These are phyloP conservation scores for Penicillium frequentans DNA, from an alignment of 2,329 filamentous ascomycete genomes.

Conservation along the genomic window DNA sequence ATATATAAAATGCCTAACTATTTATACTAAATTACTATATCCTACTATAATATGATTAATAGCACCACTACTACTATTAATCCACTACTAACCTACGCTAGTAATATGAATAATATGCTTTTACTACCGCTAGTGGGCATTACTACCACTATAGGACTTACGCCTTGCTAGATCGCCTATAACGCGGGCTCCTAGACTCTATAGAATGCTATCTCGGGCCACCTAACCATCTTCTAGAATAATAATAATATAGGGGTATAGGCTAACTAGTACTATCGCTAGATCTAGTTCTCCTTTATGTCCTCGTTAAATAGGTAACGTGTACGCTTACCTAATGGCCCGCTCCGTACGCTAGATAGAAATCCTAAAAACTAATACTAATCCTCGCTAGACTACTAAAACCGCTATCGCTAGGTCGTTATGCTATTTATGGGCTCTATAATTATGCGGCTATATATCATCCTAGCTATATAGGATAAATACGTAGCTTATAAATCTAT, in stretches of 20 bases:
- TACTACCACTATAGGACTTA: no score
- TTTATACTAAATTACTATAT: neutral
- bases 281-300: neutral
- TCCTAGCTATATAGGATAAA: neutral
- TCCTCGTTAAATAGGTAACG: neutral
- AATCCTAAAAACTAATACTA: neutral
- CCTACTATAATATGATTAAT: no score
- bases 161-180: no score
- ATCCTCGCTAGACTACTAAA: neutral
- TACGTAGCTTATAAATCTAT: neutral
- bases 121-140: neutral
- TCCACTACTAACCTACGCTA: neutral
- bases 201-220: neutral
- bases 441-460: neutral
- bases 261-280: neutral
- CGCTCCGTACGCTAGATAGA: neutral
- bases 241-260: neutral
- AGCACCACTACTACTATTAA: no score
- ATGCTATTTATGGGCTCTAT: neutral
- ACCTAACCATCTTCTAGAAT: neutral
- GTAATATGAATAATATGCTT: neutral
- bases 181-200: neutral
- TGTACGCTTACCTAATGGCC: neutral
- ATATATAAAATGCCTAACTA: neutral
- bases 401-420: neutral